These are phyloP conservation scores for Pseudogymnoascus sp. DNA, from an alignment of 2,329 filamentous ascomycete genomes.

Conservation along the genomic window DNA sequence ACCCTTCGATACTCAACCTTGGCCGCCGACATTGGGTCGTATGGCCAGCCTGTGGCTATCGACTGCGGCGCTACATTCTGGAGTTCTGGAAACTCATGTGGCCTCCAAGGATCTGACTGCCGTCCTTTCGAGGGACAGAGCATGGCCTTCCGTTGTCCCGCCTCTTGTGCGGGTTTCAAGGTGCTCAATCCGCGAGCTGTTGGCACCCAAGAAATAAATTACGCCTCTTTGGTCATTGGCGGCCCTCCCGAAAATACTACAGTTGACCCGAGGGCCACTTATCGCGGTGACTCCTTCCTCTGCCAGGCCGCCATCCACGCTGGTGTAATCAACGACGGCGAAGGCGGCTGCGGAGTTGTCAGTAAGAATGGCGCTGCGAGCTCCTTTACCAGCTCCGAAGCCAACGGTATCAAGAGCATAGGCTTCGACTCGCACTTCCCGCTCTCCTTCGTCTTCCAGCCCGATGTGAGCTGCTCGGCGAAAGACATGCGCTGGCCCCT, in stretches of 20 bases:
- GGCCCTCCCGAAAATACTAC: slow-evolving; percentile 43
- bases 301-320: slow-evolving; percentile 80
- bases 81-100: slow-evolving; percentile 63
- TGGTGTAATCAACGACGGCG: slow-evolving; percentile 62
- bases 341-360: slow-evolving; percentile 77
- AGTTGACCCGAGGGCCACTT: slow-evolving; percentile 46
- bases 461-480: slow-evolving; percentile 58
- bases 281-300: slow-evolving; percentile 84
- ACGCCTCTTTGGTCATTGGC: slow-evolving; percentile 60
- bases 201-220: slow-evolving; percentile 59
- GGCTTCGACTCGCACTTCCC: slow-evolving; percentile 86
- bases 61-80: slow-evolving; percentile 65
- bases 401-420: slow-evolving; percentile 69
- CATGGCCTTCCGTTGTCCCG: slow-evolving; percentile 68
- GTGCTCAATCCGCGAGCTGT: slow-evolving; percentile 69
- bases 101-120: slow-evolving; percentile 66
- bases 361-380: slow-evolving; percentile 61
- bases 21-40: slow-evolving; percentile 56
- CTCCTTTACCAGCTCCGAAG: slow-evolving; percentile 54
- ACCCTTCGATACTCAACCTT: slow-evolving; percentile 57
- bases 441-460: slow-evolving; percentile 71
- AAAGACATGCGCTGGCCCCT: slow-evolving; percentile 78
- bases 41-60: slow-evolving; percentile 58
- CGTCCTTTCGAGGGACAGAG: slow-evolving; percentile 65
- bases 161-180: slow-evolving; percentile 58